phyloP scores from a whole-genome alignment of 148 eudicot species.

The Pouteria glomerata region DNA sequence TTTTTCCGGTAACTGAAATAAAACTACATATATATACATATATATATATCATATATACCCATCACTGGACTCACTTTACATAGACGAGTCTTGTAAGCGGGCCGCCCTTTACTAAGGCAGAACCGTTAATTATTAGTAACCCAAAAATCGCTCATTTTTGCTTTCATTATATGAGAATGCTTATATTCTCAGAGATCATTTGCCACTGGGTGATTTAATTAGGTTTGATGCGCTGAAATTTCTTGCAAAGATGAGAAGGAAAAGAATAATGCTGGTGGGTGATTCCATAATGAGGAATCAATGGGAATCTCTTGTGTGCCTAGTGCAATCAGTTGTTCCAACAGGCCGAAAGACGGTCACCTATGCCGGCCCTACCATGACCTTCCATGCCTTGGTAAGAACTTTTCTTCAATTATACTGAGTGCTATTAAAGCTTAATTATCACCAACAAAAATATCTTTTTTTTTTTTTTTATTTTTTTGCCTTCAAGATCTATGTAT shows the following conservation, averaged over 20 bases:
- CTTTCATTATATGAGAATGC: not conserved
- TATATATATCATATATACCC: no score
- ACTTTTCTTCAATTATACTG: not conserved
- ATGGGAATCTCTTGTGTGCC: constrained; percentile 91
- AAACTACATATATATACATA: no score
- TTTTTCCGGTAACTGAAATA: no score
- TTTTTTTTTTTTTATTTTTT: no score
- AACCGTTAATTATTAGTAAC: no score
- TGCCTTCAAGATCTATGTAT: not conserved
- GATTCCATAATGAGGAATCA: constrained; percentile 94
- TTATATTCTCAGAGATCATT: no score
- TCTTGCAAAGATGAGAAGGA: constrained; percentile 76
- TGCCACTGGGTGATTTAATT: no score
- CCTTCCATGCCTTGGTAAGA: constrained; percentile 67
- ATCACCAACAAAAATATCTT: not conserved
- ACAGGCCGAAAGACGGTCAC: constrained; percentile 50
- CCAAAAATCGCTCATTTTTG: not conserved
- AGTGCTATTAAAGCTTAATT: not conserved
- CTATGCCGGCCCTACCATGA: constrained; percentile 68
- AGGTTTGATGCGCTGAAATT: constrained; percentile 81
- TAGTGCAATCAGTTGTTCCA: constrained; percentile 73
- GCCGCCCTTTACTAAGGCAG: no score
- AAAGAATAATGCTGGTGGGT: constrained; percentile 78
- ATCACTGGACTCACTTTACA: no score
- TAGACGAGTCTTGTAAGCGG: no score